Evolutionary conservation across 768 basidiomycete genomes (phyloP).

Genomic region (Vararia minispora): DNA sequence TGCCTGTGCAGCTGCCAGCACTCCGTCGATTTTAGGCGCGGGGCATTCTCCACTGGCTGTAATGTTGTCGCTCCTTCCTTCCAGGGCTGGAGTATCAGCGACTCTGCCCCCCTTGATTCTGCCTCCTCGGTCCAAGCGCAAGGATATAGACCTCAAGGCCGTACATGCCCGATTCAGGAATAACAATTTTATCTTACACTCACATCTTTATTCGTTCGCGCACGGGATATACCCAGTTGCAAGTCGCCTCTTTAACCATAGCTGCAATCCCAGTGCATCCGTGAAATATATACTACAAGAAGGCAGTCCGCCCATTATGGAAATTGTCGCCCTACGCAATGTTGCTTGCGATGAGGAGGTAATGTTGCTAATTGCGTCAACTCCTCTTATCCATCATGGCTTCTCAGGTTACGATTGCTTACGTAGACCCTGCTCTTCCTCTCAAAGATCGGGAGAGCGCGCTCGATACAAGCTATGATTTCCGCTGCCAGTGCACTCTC

Average conservation of each 20-base stretch:
- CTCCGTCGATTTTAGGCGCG: conserved; percentile 5
- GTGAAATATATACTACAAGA: conserved; percentile 41
- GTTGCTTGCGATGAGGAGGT: conserved; percentile 60
- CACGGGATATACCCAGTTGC: conserved; percentile 71
- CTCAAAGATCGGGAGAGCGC: conserved; percentile 47
- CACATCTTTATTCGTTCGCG: conserved; percentile 55
- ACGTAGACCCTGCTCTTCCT: conserved; percentile 64
- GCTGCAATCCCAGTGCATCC: conserved; percentile 64
- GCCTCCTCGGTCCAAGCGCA: too few relatives aligned
- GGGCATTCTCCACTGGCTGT: neutral
- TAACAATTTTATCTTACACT: conserved; percentile 74
- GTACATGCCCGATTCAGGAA: conserved; percentile 59
- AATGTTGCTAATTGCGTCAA: neutral
- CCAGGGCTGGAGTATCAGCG: too few relatives aligned
- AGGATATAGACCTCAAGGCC: too few relatives aligned
- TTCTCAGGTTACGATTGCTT: conserved; percentile 58
- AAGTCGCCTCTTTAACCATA: conserved; percentile 77
- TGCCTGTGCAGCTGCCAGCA: conserved; percentile 29
- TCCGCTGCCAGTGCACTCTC: conserved; percentile 49
- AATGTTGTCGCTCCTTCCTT: too few relatives aligned
- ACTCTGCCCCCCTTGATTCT: too few relatives aligned
- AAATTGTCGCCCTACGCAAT: conserved; percentile 50
- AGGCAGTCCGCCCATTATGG: conserved; percentile 37
- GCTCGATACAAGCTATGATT: conserved; percentile 54
- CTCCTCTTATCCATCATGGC: neutral